phyloP scores from a whole-genome alignment of 202 grass and related monocot species.

The Setaria italica region DNA sequence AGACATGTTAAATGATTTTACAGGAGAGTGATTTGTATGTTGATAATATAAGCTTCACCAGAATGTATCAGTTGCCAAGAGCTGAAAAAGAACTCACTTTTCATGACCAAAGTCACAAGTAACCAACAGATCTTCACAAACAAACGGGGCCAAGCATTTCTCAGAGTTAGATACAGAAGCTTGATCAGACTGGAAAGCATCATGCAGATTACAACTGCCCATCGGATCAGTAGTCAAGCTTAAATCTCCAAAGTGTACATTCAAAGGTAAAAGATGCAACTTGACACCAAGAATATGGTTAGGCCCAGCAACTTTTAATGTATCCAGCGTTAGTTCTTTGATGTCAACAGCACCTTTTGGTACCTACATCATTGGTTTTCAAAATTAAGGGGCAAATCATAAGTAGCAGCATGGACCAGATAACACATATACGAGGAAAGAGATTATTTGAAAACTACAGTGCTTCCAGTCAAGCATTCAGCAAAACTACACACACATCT shows the following conservation, averaged over 20 bases:
- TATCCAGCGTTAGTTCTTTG: constrained; percentile 87
- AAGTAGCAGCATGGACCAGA: constrained; percentile 43
- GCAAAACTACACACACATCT: constrained; percentile 12
- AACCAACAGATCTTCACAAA: constrained; percentile 77
- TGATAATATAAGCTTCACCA: constrained; percentile 22
- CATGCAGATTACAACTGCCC: constrained; percentile 62
- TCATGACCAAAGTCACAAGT: constrained; percentile 85
- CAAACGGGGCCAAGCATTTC: constrained; percentile 65
- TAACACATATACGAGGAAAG: constrained; percentile 33
- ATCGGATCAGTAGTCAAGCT: constrained; percentile 55
- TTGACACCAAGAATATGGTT: constrained; percentile 85
- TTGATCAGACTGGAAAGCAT: constrained; percentile 71
- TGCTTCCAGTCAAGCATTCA: not conserved
- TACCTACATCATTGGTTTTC: constrained; percentile 61
- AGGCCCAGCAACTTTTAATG: constrained; percentile 79
- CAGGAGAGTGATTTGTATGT: not conserved
- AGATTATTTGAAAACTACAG: constrained; percentile 30
- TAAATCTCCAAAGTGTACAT: constrained; percentile 78
- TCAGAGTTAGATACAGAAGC: constrained; percentile 59
- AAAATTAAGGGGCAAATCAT: constrained; percentile 16
- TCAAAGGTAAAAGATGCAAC: constrained; percentile 72
- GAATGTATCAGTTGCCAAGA: constrained; percentile 48
- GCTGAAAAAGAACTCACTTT: constrained; percentile 67
- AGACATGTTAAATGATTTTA: constrained; percentile 11
- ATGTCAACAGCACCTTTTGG: constrained; percentile 76